These are phyloP conservation scores for Stenogyne calaminthoides DNA, from an alignment of 305 asterid species.

Conservation along the genomic window DNA sequence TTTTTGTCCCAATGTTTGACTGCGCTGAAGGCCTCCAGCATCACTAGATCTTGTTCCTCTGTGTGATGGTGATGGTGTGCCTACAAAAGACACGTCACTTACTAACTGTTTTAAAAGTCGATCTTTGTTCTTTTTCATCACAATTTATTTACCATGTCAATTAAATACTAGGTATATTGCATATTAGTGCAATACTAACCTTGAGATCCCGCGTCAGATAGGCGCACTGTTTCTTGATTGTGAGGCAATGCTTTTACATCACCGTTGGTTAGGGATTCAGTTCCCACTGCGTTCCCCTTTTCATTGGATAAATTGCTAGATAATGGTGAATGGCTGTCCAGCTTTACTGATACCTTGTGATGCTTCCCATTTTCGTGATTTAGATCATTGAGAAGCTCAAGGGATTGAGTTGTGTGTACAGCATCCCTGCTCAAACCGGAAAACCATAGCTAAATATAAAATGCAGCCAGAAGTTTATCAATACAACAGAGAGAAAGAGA, in stretches of 20 bases:
- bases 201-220: conserved; percentile 66
- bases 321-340: conserved; percentile 42
- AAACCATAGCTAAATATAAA: conserved; percentile 16
- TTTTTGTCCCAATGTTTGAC: conserved; percentile 88
- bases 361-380: conserved; percentile 67
- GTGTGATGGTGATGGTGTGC: conserved; percentile 75
- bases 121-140: conserved; percentile 2
- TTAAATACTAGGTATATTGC: neutral
- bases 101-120: conserved; percentile 22
- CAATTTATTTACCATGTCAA: conserved; percentile 18
- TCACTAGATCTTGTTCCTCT: conserved; percentile 45
- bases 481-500: conserved; percentile 19
- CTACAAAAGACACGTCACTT: conserved; percentile 43
- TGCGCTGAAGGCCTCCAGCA: conserved; percentile 59
- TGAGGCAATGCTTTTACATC: conserved; percentile 43
- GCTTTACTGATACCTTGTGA: conserved; percentile 39
- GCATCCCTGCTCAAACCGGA: conserved; percentile 70
- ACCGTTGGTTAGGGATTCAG: conserved; percentile 29
- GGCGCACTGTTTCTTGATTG: conserved; percentile 46
- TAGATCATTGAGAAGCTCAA: conserved; percentile 90
- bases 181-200: conserved; percentile 54
- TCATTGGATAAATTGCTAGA: neutral
- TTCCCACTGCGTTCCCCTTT: conserved; percentile 12
- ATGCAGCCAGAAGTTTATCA: conserved; percentile 19
- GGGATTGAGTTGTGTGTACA: conserved; percentile 87